Conservation (phyloP, 768 basidiomycete species). For the Xerocomellus chrysenteron region DNA sequence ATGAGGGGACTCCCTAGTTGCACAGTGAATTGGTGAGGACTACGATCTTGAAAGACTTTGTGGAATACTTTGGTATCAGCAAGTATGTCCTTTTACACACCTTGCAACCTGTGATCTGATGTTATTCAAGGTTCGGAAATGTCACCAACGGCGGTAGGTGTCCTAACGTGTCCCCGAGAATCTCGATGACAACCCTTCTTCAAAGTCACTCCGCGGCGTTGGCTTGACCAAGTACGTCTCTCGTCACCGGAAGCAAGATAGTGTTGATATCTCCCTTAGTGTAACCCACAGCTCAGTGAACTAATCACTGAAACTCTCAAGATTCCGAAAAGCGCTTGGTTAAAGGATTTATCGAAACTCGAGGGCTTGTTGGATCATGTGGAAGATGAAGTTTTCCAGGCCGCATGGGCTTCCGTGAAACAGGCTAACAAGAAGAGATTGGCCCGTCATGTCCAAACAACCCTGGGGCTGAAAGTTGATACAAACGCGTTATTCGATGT, state of each 20-base stretch:
- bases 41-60: constrained; percentile 88
- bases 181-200: not conserved
- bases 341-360: constrained; percentile 79
- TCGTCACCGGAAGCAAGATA: not conserved
- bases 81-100: constrained; percentile 42
- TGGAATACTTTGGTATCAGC: constrained; percentile 86
- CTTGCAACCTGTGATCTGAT: constrained; percentile 12
- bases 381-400: constrained; percentile 73
- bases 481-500: constrained; percentile 85
- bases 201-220: constrained; percentile 86
- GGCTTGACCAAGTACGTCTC: constrained; percentile 71
- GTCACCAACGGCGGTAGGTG: constrained; percentile 89
- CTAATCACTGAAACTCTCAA: constrained; percentile 85
- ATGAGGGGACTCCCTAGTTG: constrained; percentile 41
- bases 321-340: constrained; percentile 73
- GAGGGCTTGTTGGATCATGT: constrained; percentile 70
- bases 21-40: constrained; percentile 87
- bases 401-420: constrained; percentile 83
- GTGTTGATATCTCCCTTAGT: constrained; percentile 37
- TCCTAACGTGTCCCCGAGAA: not conserved
- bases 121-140: constrained; percentile 61
- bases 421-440: constrained; percentile 88
- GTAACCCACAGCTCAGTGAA: constrained; percentile 83
- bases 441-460: constrained; percentile 69
- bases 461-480: constrained; percentile 68